phyloP scores from a whole-genome alignment of 176 grass and related monocot species.

The Paspalum notatum region DNA sequence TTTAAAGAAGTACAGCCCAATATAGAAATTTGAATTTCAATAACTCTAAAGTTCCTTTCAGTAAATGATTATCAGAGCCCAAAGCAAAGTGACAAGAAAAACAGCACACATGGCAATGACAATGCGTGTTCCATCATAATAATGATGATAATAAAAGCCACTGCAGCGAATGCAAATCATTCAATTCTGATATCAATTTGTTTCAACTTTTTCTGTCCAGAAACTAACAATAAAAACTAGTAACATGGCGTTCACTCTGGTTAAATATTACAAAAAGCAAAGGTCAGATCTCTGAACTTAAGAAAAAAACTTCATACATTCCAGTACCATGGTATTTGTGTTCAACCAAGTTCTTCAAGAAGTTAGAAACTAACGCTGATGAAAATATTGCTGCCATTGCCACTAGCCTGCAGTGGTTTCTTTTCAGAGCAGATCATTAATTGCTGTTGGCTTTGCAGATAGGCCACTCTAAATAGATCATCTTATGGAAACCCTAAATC shows the following conservation, averaged over 20 bases:
- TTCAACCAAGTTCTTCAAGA: slow-evolving; percentile 6
- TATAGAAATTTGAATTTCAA: slow-evolving; percentile 15
- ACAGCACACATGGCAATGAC: background rate
- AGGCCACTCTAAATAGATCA: background rate
- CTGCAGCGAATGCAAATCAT: slow-evolving; percentile 22
- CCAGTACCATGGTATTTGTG: slow-evolving; percentile 5
- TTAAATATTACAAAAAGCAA: slow-evolving; percentile 14
- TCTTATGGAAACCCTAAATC: slow-evolving; percentile 13
- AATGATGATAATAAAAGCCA: slow-evolving; percentile 5
- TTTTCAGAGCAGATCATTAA: background rate
- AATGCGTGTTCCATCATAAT: slow-evolving; percentile 14
- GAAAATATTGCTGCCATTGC: background rate
- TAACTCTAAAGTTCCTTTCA: background rate
- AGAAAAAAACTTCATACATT: background rate
- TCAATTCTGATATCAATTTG: slow-evolving; percentile 3
- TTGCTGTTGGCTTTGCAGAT: background rate
- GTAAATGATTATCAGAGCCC: slow-evolving; percentile 15
- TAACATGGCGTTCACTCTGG: background rate
- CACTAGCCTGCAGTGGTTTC: background rate
- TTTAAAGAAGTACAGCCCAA: background rate
- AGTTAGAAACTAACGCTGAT: slow-evolving; percentile 10
- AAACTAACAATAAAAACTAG: background rate
- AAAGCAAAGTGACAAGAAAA: slow-evolving; percentile 26
- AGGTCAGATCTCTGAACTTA: background rate
- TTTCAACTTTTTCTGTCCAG: background rate